Evolutionary conservation across 2,329 filamentous ascomycete genomes (phyloP).

Genomic region (Catunica adiposa): DNA sequence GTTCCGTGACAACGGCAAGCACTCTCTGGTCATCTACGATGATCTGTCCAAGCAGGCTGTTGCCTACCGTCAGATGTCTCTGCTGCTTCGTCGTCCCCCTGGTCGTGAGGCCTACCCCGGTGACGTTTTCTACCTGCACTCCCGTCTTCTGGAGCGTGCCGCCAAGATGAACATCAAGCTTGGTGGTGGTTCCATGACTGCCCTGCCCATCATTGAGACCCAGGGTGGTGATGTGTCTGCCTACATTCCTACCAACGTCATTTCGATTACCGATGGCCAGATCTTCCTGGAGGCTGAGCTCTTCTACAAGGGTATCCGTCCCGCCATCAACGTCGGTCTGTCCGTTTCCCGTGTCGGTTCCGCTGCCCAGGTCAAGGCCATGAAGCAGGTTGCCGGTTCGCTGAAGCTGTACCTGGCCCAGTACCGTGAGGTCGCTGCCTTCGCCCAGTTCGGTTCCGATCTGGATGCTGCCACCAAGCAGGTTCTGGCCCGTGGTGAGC

Average conservation of each 20-base stretch:
- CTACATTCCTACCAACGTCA: slow-evolving; percentile 99
- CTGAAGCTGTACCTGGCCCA: slow-evolving; percentile 99
- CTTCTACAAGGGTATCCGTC: slow-evolving; percentile 99
- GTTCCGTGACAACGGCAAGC: slow-evolving; percentile 74
- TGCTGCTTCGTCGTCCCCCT: slow-evolving; percentile 90
- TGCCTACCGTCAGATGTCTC: slow-evolving; percentile 96
- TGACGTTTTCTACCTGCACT: slow-evolving; percentile 99
- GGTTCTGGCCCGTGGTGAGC: slow-evolving; percentile 94
- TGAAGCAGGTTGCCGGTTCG: slow-evolving; percentile 99
- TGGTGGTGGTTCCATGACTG: slow-evolving; percentile 91
- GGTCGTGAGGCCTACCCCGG: slow-evolving; percentile 99
- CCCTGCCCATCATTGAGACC: slow-evolving; percentile 95
- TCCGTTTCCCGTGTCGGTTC: slow-evolving; percentile 99
- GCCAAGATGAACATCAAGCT: slow-evolving; percentile 97
- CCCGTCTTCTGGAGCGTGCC: slow-evolving; percentile 95
- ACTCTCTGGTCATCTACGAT: slow-evolving; percentile 82
- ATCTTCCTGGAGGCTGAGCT: slow-evolving; percentile 99
- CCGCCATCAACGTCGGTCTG: slow-evolving; percentile 99
- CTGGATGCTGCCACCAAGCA: slow-evolving; percentile 98
- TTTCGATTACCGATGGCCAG: slow-evolving; percentile 98
- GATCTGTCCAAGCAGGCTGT: slow-evolving; percentile 97
- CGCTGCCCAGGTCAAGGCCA: slow-evolving; percentile 98
- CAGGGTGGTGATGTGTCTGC: slow-evolving; percentile 99
- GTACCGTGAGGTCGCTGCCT: slow-evolving; percentile 99
- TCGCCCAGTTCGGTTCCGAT: slow-evolving; percentile 99